A percentile compares a stretch with the other conserved stretches of the same genome.
phyloP scores from a whole-genome alignment of 1,284 basidiomycete species.

The Amylostereum chailletii region DNA sequence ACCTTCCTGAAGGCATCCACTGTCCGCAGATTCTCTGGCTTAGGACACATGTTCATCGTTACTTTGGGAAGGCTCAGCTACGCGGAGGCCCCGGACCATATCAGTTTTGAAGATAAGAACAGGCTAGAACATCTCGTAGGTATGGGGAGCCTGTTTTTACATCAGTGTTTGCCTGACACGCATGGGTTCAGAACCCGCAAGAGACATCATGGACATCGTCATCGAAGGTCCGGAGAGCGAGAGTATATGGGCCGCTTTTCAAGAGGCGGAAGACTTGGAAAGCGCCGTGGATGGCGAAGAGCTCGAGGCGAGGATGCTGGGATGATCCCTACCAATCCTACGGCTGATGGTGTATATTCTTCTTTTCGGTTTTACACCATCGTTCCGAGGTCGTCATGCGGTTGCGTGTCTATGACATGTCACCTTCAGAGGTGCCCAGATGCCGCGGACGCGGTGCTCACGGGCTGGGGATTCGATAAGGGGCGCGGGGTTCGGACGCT shows the following conservation, averaged over 20 bases:
- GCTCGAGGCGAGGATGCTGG: slow-evolving; percentile 27
- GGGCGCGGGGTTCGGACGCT: too few species aligned
- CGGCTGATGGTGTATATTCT: too few species aligned
- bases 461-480: too few species aligned
- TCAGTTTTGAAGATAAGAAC: slow-evolving; percentile 33
- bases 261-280: slow-evolving; percentile 36
- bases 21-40: slow-evolving; percentile 46
- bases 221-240: slow-evolving; percentile 74
- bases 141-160: slow-evolving; percentile 14
- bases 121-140: slow-evolving; percentile 46
- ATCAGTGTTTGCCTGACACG: background rate
- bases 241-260: slow-evolving; percentile 60
- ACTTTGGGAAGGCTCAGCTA: slow-evolving; percentile 70
- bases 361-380: too few species aligned
- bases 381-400: too few species aligned
- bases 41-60: slow-evolving; percentile 72
- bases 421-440: too few species aligned
- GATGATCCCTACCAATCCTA: background rate
- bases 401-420: too few species aligned
- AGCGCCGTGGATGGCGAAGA: slow-evolving; percentile 38
- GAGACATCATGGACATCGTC: slow-evolving; percentile 62
- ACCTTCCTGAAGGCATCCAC: slow-evolving; percentile 43
- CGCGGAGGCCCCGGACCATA: slow-evolving; percentile 57
- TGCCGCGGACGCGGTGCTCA: too few species aligned
- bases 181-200: slow-evolving; percentile 44